phyloP scores from a whole-genome alignment of 1,284 basidiomycete genomes.

The Cryptococcus wingfieldii region DNA sequence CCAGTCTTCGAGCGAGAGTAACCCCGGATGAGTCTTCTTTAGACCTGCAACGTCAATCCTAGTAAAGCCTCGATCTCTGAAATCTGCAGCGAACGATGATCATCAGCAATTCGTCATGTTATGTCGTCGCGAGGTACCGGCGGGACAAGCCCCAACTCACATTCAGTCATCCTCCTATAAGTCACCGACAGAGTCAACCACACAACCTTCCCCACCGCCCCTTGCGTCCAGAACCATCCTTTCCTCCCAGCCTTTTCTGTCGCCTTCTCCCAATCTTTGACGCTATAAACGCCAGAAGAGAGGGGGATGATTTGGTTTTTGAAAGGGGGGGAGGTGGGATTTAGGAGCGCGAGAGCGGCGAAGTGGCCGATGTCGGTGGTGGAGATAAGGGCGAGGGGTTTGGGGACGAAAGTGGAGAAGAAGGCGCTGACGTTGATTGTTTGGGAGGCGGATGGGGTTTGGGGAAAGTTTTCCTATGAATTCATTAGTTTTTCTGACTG shows the following conservation, averaged over 20 bases:
- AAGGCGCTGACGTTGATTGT: conserved; percentile 12
- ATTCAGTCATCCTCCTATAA: conserved; percentile 17
- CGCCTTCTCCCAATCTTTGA: conserved; percentile 2
- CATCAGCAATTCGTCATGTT: background rate
- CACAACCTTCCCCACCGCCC: conserved; percentile 2
- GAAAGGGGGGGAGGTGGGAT: conserved; percentile 3
- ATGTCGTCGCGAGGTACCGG: background rate
- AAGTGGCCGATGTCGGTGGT: conserved; percentile 16
- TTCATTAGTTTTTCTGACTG: too few species aligned
- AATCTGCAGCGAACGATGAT: background rate
- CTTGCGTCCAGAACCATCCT: conserved; percentile 9
- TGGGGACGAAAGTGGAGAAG: conserved; percentile 3
- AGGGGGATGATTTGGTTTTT: conserved; percentile 13
- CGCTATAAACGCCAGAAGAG: conserved; percentile 8
- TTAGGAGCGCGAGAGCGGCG: conserved; percentile 13
- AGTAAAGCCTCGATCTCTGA: conserved; percentile 13
- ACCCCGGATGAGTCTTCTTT: conserved; percentile 10
- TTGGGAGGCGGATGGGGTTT: conserved; percentile 6
- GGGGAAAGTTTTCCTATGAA: conserved; percentile 18
- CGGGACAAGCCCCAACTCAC: conserved; percentile 7
- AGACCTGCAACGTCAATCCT: conserved; percentile 6
- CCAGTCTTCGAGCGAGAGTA: conserved; percentile 8
- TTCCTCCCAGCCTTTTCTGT: conserved; percentile 9
- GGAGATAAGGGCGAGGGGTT: conserved; percentile 8
- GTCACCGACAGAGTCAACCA: conserved; percentile 10